These are phyloP conservation scores for Phalaenopsis equestris DNA, from an alignment of 106 monocot species.

Conservation along the genomic window DNA sequence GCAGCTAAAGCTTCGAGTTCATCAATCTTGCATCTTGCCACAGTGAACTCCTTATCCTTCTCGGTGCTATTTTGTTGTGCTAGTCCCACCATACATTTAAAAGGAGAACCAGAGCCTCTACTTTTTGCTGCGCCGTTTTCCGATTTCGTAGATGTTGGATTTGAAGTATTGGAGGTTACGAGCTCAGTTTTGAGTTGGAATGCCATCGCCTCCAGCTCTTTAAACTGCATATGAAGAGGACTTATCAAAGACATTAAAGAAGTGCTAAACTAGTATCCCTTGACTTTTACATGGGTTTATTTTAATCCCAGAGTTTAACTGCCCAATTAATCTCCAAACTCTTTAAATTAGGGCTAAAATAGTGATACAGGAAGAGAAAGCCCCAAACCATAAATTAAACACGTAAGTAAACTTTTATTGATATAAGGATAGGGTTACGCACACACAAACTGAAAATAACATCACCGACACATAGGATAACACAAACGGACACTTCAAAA, in stretches of 20 bases:
- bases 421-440: too few species aligned
- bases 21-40: constrained; percentile 46
- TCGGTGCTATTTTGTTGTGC: constrained; percentile 72
- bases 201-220: constrained; percentile 70
- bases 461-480: too few species aligned
- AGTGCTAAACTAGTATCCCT: too few species aligned
- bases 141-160: constrained; percentile 19
- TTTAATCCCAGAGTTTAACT: too few species aligned
- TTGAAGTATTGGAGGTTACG: constrained; percentile 19
- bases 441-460: too few species aligned
- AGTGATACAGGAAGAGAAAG: too few species aligned
- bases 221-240: constrained; percentile 37
- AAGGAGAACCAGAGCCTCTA: constrained; percentile 87
- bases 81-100: constrained; percentile 92
- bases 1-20: constrained; percentile 75
- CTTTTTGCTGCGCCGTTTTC: constrained; percentile 53
- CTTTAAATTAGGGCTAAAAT: too few species aligned
- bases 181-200: constrained; percentile 51
- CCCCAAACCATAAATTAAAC: too few species aligned
- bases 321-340: too few species aligned
- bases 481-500: too few species aligned
- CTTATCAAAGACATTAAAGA: not conserved
- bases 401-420: too few species aligned
- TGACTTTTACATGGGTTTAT: too few species aligned
- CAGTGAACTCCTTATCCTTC: constrained; percentile 74